Evolutionary conservation across 345 rosid genomes (phyloP).

Genomic region (Eutrema japonicum): DNA sequence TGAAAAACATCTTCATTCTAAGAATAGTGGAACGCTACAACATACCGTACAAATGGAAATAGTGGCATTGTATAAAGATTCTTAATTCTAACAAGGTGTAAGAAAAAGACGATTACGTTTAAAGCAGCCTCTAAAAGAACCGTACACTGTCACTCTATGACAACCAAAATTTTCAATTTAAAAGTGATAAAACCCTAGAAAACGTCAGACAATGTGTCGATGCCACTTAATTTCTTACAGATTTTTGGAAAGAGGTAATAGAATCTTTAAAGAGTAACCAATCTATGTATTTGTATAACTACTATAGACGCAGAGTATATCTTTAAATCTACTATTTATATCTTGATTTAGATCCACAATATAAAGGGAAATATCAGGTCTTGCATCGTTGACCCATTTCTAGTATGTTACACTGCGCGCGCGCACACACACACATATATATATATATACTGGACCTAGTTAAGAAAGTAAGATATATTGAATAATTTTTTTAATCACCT

Average conservation of each 20-base stretch:
- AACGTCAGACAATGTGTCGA: slow-evolving; percentile 38
- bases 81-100: slow-evolving; percentile 15
- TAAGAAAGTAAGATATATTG: not conserved
- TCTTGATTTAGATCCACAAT: slow-evolving; percentile 31
- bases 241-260: slow-evolving; percentile 10
- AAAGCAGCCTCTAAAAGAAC: slow-evolving; percentile 36
- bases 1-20: slow-evolving; percentile 1
- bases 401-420: slow-evolving; percentile 19
- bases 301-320: slow-evolving; percentile 8
- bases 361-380: slow-evolving; percentile 31
- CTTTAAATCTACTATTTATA: slow-evolving; percentile 22
- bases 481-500: not conserved
- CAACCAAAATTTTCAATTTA: slow-evolving; percentile 22
- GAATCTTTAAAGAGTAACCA: slow-evolving; percentile 33
- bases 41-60: slow-evolving; percentile 32
- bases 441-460: not conserved
- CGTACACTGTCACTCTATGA: slow-evolving; percentile 46
- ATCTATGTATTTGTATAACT: slow-evolving; percentile 16
- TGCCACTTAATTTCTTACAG: slow-evolving; percentile 18
- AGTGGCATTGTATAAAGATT: slow-evolving; percentile 21
- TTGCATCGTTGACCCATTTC: slow-evolving; percentile 29
- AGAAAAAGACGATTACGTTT: slow-evolving; percentile 47
- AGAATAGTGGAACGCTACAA: slow-evolving; percentile 3
- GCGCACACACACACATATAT: not conserved
- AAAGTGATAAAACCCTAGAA: slow-evolving; percentile 44